Evolutionary conservation across 805 yeast genomes (phyloP).

Genomic region (Barnettozyma botsteinii): DNA sequence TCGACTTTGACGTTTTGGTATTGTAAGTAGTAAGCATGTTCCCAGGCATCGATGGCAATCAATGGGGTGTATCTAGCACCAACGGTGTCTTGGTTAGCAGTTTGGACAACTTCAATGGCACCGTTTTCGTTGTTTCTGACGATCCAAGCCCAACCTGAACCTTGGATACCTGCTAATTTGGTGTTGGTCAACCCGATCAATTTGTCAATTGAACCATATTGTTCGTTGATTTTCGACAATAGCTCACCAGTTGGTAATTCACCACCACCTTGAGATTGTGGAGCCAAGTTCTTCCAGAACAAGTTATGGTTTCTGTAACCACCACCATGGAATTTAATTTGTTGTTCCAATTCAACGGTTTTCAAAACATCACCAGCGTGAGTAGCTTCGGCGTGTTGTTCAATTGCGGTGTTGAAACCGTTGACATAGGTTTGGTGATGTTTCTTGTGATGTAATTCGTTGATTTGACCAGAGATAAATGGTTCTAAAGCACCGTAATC

Average conservation of each 20-base stretch:
- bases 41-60: slow-evolving; percentile 94
- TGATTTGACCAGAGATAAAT: slow-evolving; percentile 76
- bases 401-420: slow-evolving; percentile 74
- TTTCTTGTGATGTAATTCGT: slow-evolving; percentile 80
- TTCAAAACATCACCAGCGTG: slow-evolving; percentile 51
- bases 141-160: slow-evolving; percentile 94
- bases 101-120: slow-evolving; percentile 72
- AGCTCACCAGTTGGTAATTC: slow-evolving; percentile 50
- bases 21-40: slow-evolving; percentile 92
- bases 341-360: slow-evolving; percentile 60
- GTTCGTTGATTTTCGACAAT: slow-evolving; percentile 49
- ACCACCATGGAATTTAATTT: slow-evolving; percentile 88
- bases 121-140: slow-evolving; percentile 75
- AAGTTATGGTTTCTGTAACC: slow-evolving; percentile 82
- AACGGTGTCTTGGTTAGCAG: slow-evolving; percentile 83
- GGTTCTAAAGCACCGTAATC: slow-evolving; percentile 87
- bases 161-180: slow-evolving; percentile 82
- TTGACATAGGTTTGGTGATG: slow-evolving; percentile 91
- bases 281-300: slow-evolving; percentile 87
- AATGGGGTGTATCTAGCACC: slow-evolving; percentile 61
- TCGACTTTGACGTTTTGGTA: slow-evolving; percentile 88
- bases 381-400: slow-evolving; percentile 64
- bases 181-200: slow-evolving; percentile 59
- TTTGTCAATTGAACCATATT: slow-evolving; percentile 70
- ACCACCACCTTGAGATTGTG: slow-evolving; percentile 74